Evolutionary conservation across 2,329 filamentous ascomycete species (phyloP).

Genomic region (Claviceps sp.): DNA sequence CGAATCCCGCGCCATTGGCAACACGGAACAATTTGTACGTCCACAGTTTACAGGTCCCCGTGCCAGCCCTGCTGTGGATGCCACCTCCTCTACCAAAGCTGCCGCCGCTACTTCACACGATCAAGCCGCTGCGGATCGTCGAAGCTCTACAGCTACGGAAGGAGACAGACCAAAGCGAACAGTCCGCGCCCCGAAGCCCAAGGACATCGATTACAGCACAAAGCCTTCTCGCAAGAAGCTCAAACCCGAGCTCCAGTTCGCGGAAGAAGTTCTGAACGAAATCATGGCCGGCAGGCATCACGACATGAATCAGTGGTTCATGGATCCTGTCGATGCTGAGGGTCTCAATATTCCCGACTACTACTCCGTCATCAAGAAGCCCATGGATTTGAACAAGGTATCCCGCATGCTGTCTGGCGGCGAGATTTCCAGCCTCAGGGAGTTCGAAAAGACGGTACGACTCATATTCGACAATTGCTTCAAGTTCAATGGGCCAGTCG

Average conservation of each 20-base stretch:
- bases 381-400: slow-evolving; percentile 89
- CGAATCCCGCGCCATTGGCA: slow-evolving; percentile 17
- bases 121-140: slow-evolving; percentile 20
- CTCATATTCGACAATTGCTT: slow-evolving; percentile 83
- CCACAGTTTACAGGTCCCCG: slow-evolving; percentile 18
- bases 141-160: slow-evolving; percentile 66
- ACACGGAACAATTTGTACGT: slow-evolving; percentile 13
- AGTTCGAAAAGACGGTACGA: slow-evolving; percentile 72
- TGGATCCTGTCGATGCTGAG: slow-evolving; percentile 79
- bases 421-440: slow-evolving; percentile 68
- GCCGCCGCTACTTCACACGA: slow-evolving; percentile 9
- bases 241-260: slow-evolving; percentile 80
- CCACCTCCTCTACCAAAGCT: slow-evolving; percentile 9
- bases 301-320: slow-evolving; percentile 58
- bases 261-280: slow-evolving; percentile 67
- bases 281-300: slow-evolving; percentile 62
- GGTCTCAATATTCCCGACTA: slow-evolving; percentile 89
- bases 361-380: slow-evolving; percentile 86
- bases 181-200: slow-evolving; percentile 80
- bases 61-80: slow-evolving; percentile 15
- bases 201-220: slow-evolving; percentile 76
- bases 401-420: slow-evolving; percentile 61
- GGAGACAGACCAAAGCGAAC: slow-evolving; percentile 78
- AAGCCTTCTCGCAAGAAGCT: slow-evolving; percentile 74
- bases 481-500: slow-evolving; percentile 60